phyloP scores from a whole-genome alignment of 176 grass and related monocot species.

The Triticum urartu region DNA sequence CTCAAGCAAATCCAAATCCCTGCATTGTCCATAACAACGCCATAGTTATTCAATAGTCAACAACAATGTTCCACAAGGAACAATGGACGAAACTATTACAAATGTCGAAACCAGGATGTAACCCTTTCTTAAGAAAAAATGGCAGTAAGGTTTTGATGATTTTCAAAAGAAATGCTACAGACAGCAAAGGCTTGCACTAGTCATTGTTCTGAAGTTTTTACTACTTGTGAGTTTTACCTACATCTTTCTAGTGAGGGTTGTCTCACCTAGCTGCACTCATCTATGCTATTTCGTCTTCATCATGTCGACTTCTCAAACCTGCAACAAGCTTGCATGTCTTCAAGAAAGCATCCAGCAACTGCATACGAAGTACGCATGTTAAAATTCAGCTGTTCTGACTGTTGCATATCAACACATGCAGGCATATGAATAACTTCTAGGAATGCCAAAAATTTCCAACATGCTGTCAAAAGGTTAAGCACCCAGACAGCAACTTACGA shows the following conservation, averaged over 20 bases:
- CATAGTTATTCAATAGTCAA: neutral
- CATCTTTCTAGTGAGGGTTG: neutral
- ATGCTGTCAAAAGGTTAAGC: neutral
- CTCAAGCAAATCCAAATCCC: neutral
- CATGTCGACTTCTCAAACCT: too few species aligned
- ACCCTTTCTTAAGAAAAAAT: too few species aligned
- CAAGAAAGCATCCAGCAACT: too few species aligned
- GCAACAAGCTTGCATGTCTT: too few species aligned
- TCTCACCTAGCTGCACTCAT: too few species aligned
- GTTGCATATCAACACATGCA: neutral
- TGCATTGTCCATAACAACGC: conserved; percentile 19
- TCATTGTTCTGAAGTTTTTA: neutral
- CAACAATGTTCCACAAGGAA: neutral
- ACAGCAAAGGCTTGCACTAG: neutral
- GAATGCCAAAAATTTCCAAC: neutral
- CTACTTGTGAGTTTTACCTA: neutral
- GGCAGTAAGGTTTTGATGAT: too few species aligned
- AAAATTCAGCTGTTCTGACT: neutral
- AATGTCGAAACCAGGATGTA: neutral
- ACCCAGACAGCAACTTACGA: neutral
- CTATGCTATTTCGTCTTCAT: too few species aligned
- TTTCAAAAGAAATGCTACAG: neutral
- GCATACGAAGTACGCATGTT: too few species aligned
- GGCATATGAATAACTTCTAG: neutral
- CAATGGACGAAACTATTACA: neutral